Evolutionary conservation across 176 grass and related monocot species (phyloP).

Genomic region (Avena eriantha): DNA sequence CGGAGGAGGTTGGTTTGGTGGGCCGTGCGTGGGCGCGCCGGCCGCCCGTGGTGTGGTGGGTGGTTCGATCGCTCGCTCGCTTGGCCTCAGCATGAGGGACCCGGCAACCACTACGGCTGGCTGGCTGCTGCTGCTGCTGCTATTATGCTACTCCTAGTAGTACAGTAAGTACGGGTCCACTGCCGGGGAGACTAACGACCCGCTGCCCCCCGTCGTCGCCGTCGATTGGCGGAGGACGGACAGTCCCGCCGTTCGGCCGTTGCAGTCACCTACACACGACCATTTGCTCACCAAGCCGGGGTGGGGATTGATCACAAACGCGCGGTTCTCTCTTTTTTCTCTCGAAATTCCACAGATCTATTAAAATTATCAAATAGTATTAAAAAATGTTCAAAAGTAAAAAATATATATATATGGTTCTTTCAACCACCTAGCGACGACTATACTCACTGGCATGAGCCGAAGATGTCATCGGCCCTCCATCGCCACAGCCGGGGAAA

Average conservation of each 20-base stretch:
- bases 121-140: neutral
- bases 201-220: neutral
- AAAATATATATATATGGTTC: no score
- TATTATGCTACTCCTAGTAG: neutral
- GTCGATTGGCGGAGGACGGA: neutral
- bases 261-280: neutral
- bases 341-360: no score
- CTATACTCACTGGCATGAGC: no score
- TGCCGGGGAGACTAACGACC: neutral
- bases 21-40: neutral
- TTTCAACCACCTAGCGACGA: no score
- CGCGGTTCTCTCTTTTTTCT: no score
- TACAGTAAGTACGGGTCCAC: neutral
- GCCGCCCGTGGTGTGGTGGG: constrained; percentile 16
- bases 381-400: no score
- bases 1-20: constrained; percentile 42
- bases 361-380: no score
- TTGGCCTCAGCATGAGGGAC: neutral
- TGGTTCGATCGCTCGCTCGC: constrained; percentile 7
- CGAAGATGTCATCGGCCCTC: no score
- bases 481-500: no score
- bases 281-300: neutral
- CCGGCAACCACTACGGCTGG: neutral
- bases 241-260: neutral
- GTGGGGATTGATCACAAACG: neutral